Base-by-base conservation (phyloP, 345 rosid genomes). In the Hibiscus syriacus region DNA sequence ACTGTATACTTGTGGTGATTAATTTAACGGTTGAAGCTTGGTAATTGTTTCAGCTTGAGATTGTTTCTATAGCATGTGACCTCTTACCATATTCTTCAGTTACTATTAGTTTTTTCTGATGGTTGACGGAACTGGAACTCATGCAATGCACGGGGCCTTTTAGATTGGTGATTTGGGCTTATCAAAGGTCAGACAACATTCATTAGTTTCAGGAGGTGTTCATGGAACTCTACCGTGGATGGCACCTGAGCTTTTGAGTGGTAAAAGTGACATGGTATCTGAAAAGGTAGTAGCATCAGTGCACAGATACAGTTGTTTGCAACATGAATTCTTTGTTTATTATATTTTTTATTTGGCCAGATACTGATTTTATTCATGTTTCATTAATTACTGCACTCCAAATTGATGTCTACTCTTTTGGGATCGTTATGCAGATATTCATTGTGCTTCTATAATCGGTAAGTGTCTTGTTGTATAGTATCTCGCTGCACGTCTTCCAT, bases 171-270 rank as follows among this genome's bases (percentile, higher is more conserved):
- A 30, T 30, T 30, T 30, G 5, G 34, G 99, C 26, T 77, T 89
- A 64, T 91, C 97, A 1, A 94, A 94, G 88, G 95, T 94, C 77
- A 94, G 86, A 75, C 99, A 89, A 67, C 87, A 91, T 69, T 91
- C 99, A 0, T 69, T 94, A 69, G 99, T 94, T 32, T 94, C 99
- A 0, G 99, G 99, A 64, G 99, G 99, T 79, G 96, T 94, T 65
- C 95, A 95, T 36, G 97, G 99, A 66, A 94, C 99, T 63, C 77
- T 94, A 66, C 99, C 99, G 20, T 94, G 99, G 97, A 94, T 94
- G 97, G 99, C 99, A 66, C 97, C 99, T 55, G 97, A 94, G 85
- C 97, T 94, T 60, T 79, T 90, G 70, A 91, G 99, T 72, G 97
- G 97, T 55, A 94, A 94, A 87, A 89, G 87, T 72, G 83, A 86